Evolutionary conservation across 1,139 yeast species (phyloP).

Genomic region (Sugiyamaella pinicola): DNA sequence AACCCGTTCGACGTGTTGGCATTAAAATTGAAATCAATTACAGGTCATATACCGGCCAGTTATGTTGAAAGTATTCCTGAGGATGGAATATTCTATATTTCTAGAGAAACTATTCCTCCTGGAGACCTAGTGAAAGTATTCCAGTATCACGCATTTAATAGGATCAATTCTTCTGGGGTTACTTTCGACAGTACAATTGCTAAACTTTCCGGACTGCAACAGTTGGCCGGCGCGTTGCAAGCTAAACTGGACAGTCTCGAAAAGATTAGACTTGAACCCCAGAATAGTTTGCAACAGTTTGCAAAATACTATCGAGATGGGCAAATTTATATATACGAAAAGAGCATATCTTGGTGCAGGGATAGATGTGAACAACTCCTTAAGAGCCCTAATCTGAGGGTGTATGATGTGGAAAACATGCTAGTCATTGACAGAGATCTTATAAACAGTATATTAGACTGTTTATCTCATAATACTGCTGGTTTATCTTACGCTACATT

Average conservation of each 20-base stretch:
- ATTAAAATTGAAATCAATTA: slow-evolving; percentile 40
- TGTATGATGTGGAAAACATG: neutral
- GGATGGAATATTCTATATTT: slow-evolving; percentile 29
- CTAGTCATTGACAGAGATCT: neutral
- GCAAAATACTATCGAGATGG: slow-evolving; percentile 27
- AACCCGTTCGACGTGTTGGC: slow-evolving; percentile 68
- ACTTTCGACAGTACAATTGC: slow-evolving; percentile 5
- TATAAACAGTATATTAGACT: neutral
- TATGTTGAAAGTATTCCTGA: slow-evolving; percentile 22
- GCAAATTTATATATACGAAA: slow-evolving; percentile 23
- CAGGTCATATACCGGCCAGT: slow-evolving; percentile 2
- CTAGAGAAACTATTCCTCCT: slow-evolving; percentile 32
- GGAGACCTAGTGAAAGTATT: slow-evolving; percentile 26
- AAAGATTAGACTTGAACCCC: slow-evolving; percentile 14
- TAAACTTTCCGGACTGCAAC: slow-evolving; percentile 13
- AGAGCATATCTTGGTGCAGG: slow-evolving; percentile 20
- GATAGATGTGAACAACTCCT: neutral
- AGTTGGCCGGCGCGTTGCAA: slow-evolving; percentile 14
- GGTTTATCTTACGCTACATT: neutral
- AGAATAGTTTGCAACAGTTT: slow-evolving; percentile 23
- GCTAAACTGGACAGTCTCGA: slow-evolving; percentile 1
- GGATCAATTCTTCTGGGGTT: slow-evolving; percentile 3
- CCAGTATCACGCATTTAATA: slow-evolving; percentile 19
- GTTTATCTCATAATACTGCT: too few species aligned
- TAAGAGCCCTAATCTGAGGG: neutral